phyloP scores from a whole-genome alignment of 352 stramenopile species.

The Thalassiosira livingstoniorum region DNA sequence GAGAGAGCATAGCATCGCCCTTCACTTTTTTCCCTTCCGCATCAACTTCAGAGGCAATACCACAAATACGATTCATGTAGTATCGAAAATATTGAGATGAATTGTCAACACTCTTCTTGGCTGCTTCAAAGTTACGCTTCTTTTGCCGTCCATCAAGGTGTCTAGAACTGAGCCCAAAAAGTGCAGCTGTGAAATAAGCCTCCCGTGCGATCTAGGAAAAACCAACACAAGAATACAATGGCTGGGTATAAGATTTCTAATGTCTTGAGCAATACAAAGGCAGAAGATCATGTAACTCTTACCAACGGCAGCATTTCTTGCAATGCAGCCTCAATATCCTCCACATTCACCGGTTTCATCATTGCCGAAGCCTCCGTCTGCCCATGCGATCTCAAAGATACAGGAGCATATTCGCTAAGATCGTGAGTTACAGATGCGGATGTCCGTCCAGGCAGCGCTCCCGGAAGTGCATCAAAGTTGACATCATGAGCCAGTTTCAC shows the following conservation, averaged over 20 bases:
- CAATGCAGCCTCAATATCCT: slow-evolving; percentile 77
- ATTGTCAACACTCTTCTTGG: slow-evolving; percentile 81
- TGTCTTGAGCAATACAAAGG: too few relatives aligned
- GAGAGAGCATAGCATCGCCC: slow-evolving; percentile 78
- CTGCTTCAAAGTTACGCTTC: slow-evolving; percentile 84
- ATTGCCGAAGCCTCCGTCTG: slow-evolving; percentile 42
- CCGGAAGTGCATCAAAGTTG: slow-evolving; percentile 42
- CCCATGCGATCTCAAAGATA: slow-evolving; percentile 32
- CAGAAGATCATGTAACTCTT: slow-evolving; percentile 21
- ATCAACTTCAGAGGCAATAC: slow-evolving; percentile 73
- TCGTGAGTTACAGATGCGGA: slow-evolving; percentile 39
- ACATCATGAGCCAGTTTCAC: slow-evolving; percentile 65
- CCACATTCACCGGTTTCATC: slow-evolving; percentile 76
- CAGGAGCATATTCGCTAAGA: slow-evolving; percentile 53
- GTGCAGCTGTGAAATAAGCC: slow-evolving; percentile 83
- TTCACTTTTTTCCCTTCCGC: slow-evolving; percentile 56
- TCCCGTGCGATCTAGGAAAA: slow-evolving; percentile 73
- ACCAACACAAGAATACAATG: not conserved
- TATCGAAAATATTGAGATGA: slow-evolving; percentile 83
- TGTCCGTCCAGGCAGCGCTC: slow-evolving; percentile 24
- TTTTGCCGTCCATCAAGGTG: slow-evolving; percentile 83
- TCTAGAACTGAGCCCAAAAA: slow-evolving; percentile 81
- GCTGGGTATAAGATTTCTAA: not conserved
- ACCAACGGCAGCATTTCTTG: slow-evolving; percentile 76
- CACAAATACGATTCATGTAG: slow-evolving; percentile 82